A percentile compares a stretch with the other conserved stretches of the same genome.
Evolutionary conservation across 106 monocot genomes (phyloP).

Genomic region (Amphibolis antarctica): DNA sequence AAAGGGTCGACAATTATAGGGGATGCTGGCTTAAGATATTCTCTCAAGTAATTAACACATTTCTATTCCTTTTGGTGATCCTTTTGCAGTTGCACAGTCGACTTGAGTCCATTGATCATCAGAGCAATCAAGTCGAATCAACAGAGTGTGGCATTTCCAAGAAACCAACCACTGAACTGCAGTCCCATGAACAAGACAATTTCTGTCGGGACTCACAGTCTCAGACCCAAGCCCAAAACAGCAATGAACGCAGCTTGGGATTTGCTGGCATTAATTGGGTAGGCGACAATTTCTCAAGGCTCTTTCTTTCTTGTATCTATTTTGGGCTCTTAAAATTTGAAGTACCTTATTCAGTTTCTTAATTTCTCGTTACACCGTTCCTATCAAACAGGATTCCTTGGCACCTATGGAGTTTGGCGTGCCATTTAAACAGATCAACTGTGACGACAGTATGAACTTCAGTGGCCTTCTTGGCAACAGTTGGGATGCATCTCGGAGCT

Average conservation of each 20-base stretch:
- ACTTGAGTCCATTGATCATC: neutral
- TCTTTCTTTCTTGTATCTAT: neutral
- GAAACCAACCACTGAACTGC: conserved; percentile 26
- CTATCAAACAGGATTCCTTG: conserved; percentile 62
- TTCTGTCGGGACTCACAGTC: neutral
- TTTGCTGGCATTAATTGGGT: conserved; percentile 72
- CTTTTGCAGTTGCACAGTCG: neutral
- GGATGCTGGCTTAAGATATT: neutral
- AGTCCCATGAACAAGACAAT: conserved; percentile 17
- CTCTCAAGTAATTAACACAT: neutral
- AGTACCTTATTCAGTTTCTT: neutral
- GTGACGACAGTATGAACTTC: conserved; percentile 36
- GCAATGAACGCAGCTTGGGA: conserved; percentile 16
- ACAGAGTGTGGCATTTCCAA: neutral
- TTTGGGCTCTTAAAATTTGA: neutral
- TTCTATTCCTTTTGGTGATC: neutral
- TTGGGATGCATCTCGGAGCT: conserved; percentile 39
- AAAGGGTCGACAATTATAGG: neutral
- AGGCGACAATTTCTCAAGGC: neutral
- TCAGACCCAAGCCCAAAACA: conserved; percentile 7
- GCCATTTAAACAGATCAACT: conserved; percentile 28
- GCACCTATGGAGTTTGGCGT: conserved; percentile 61
- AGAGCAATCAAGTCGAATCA: neutral
- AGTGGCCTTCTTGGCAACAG: conserved; percentile 37
- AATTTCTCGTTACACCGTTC: neutral